Conservation (phyloP, 345 rosid genomes). For the Acer saccharum region DNA sequence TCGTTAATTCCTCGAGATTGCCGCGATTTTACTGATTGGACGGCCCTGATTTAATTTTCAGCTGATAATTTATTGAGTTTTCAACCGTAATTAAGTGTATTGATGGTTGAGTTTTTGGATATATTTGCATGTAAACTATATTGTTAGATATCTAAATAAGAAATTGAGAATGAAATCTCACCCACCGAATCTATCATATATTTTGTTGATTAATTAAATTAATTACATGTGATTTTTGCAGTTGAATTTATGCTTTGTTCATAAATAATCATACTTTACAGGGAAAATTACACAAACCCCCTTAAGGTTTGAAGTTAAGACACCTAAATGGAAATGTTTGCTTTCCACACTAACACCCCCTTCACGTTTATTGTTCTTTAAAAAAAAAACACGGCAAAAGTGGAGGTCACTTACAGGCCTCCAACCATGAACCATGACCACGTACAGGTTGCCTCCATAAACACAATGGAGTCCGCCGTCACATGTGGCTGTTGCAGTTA, state of each 20-base stretch:
- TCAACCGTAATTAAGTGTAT: neutral
- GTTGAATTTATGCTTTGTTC: neutral
- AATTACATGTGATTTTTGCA: neutral
- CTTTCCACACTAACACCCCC: no score
- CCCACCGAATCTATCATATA: constrained; percentile 22
- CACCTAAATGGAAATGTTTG: no score
- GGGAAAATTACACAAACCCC: no score
- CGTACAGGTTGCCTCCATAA: no score
- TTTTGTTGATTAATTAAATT: neutral
- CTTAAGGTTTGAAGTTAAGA: no score
- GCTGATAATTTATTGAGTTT: neutral
- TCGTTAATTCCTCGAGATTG: constrained; percentile 19
- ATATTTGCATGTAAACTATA: neutral
- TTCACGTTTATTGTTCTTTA: no score
- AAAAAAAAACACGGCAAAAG: no score
- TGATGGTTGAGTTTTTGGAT: constrained; percentile 17
- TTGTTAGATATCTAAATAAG: neutral
- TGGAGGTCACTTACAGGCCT: no score
- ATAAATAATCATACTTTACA: neutral
- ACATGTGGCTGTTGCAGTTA: no score
- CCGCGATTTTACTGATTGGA: neutral
- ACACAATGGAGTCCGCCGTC: no score
- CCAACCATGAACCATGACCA: no score
- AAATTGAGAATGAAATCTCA: constrained; percentile 26
- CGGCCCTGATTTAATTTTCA: neutral